phyloP scores from a whole-genome alignment of 2,329 filamentous ascomycete genomes.

The Didymella glomerata region DNA sequence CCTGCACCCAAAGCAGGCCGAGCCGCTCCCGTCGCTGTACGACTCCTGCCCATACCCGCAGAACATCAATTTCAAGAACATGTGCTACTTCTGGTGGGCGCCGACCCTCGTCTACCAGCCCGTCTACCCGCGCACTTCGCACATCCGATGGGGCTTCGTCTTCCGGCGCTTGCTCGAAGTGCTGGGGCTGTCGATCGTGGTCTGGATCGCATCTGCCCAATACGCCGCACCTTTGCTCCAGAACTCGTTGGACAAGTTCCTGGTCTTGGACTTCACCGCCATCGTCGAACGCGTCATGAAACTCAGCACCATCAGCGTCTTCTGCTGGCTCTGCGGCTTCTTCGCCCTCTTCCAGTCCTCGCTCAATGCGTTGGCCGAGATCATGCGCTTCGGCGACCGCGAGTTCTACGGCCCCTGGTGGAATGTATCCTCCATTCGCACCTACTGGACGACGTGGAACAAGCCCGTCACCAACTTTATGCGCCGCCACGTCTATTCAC shows the following conservation, averaged over 20 bases:
- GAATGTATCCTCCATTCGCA: conserved; percentile 81
- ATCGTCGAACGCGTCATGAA: conserved; percentile 93
- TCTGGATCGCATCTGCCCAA: conserved; percentile 94
- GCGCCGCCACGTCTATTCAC: conserved; percentile 90
- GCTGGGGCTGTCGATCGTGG: conserved; percentile 80
- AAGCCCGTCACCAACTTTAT: conserved; percentile 98
- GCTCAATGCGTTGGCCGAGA: conserved; percentile 88
- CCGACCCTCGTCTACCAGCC: conserved; percentile 97
- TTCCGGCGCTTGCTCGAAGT: conserved; percentile 82
- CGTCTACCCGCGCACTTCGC: conserved; percentile 85
- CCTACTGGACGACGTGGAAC: conserved; percentile 97
- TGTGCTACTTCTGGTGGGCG: conserved; percentile 97
- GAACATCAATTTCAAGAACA: conserved; percentile 87
- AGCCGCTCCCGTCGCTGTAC: conserved; percentile 82
- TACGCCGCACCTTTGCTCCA: conserved; percentile 89
- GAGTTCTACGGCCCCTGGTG: conserved; percentile 99
- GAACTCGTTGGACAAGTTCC: conserved; percentile 90
- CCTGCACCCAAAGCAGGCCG: conserved; percentile 77
- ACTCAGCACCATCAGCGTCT: conserved; percentile 89
- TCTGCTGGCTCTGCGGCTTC: conserved; percentile 98
- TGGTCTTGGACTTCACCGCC: conserved; percentile 77
- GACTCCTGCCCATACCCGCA: conserved; percentile 82
- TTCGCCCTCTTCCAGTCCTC: conserved; percentile 95
- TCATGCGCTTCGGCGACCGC: conserved; percentile 88
- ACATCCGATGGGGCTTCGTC: conserved; percentile 88